Evolutionary conservation across 2,329 filamentous ascomycete genomes (phyloP).

Genomic region (Metarhizium humberi): DNA sequence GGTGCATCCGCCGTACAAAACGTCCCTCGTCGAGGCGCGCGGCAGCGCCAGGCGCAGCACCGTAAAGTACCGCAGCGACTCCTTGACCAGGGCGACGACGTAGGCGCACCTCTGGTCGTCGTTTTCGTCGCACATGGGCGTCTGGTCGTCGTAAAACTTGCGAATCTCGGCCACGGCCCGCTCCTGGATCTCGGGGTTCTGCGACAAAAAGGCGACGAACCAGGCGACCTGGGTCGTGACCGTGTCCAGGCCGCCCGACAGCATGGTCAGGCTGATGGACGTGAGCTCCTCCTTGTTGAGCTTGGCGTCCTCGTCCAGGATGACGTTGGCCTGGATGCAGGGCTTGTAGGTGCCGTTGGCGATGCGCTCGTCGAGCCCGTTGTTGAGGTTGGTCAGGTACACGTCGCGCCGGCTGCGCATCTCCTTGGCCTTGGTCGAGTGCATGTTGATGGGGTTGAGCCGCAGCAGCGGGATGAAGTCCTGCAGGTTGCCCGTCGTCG

Average conservation of each 20-base stretch:
- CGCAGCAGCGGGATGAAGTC: constrained; percentile 52
- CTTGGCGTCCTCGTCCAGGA: constrained; percentile 52
- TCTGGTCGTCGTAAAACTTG: constrained; percentile 38
- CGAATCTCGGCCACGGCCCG: constrained; percentile 49
- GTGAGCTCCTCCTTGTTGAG: constrained; percentile 54
- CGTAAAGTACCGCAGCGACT: constrained; percentile 53
- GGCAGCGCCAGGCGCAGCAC: constrained; percentile 55
- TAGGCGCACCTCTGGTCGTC: constrained; percentile 58
- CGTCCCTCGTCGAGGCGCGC: constrained; percentile 49
- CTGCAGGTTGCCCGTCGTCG: constrained; percentile 51
- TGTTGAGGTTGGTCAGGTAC: constrained; percentile 48
- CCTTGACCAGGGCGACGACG: constrained; percentile 52
- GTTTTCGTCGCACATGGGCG: constrained; percentile 48
- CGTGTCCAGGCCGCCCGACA: constrained; percentile 58
- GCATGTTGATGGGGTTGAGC: constrained; percentile 51
- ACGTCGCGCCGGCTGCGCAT: constrained; percentile 51
- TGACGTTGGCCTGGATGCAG: constrained; percentile 60
- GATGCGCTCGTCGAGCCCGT: constrained; percentile 50
- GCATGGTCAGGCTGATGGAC: constrained; percentile 59
- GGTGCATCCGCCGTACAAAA: constrained; percentile 45
- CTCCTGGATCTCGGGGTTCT: constrained; percentile 52
- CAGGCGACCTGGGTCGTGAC: constrained; percentile 57
- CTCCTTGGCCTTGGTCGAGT: constrained; percentile 47
- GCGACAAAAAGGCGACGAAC: constrained; percentile 51
- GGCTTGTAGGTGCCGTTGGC: constrained; percentile 50